Evolutionary conservation across 768 basidiomycete species (phyloP).

Genomic region (Gymnopilus dilepis): DNA sequence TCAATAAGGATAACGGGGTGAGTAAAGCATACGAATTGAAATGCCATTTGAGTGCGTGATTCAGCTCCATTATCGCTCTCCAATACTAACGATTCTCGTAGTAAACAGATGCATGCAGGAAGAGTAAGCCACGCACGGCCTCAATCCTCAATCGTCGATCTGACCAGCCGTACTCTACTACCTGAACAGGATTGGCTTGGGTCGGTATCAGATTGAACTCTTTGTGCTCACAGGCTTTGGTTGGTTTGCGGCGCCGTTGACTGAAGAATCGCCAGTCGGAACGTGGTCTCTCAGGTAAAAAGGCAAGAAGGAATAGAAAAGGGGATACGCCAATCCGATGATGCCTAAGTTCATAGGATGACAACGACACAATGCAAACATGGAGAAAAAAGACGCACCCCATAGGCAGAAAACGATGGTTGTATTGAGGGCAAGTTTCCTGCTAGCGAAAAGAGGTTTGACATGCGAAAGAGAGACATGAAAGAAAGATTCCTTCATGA

Average conservation of each 20-base stretch:
- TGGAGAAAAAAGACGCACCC: neutral
- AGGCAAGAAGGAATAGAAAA: neutral
- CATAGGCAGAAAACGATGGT: neutral
- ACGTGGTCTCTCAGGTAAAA: slow-evolving; percentile 6
- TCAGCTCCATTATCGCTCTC: too few species aligned
- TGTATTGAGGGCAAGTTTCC: neutral
- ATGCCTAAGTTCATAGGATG: neutral
- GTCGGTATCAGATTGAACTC: slow-evolving; percentile 5
- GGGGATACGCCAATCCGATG: neutral
- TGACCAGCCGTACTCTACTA: neutral
- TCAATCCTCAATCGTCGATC: too few species aligned
- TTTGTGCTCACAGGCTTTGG: slow-evolving; percentile 4
- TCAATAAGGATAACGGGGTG: slow-evolving; percentile 4
- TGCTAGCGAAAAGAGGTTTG: slow-evolving; percentile 1
- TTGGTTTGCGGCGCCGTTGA: neutral
- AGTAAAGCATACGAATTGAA: slow-evolving; percentile 3
- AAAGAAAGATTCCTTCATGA: slow-evolving; percentile 1
- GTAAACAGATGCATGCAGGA: slow-evolving; percentile 3
- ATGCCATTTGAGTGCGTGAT: neutral
- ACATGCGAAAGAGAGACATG: slow-evolving; percentile 2
- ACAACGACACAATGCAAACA: neutral
- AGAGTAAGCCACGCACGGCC: neutral
- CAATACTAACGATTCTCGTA: neutral
- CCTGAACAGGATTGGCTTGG: neutral
- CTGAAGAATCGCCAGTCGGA: neutral